Percentiles rank a stretch among this genome's conserved stretches.
Evolutionary conservation across 192 early-diverging fungal genomes (phyloP).

Genomic region (Gaertneriomyces sp.): DNA sequence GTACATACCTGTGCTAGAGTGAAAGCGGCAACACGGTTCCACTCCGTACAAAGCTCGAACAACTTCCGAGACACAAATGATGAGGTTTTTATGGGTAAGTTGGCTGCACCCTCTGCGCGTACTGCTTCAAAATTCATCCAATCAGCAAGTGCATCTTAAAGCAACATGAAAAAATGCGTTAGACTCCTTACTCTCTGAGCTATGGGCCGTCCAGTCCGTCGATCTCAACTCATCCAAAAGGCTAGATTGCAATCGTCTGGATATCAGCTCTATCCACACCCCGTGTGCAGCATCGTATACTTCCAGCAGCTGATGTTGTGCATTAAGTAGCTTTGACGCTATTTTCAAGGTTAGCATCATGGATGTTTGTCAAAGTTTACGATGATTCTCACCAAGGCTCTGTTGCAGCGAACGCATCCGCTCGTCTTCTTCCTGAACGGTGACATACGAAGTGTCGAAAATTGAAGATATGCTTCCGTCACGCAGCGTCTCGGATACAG

Average conservation of each 20-base stretch:
- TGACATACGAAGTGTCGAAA: no score
- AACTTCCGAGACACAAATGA: conserved; percentile 1
- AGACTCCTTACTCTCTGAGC: background rate
- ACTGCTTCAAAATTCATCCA: background rate
- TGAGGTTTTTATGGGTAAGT: conserved; percentile 6
- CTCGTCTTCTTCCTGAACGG: no score
- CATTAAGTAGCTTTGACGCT: no score
- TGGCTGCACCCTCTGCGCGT: background rate
- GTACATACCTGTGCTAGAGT: conserved; percentile 15
- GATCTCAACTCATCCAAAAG: conserved; percentile 1
- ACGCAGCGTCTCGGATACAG: background rate
- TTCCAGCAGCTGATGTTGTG: background rate
- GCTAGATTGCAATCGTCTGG: conserved; percentile 6
- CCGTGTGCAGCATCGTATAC: conserved; percentile 16
- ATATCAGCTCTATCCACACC: conserved; percentile 16
- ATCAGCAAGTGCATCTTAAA: background rate
- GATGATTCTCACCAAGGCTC: no score
- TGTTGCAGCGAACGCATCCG: no score
- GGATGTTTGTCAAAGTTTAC: no score
- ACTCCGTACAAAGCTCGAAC: conserved; percentile 23
- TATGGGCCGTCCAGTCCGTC: background rate
- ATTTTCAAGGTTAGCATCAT: no score
- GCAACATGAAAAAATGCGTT: background rate
- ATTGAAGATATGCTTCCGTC: no score
- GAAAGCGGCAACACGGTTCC: conserved; percentile 22